Base-by-base conservation (phyloP, 2,329 filamentous ascomycete species). In the Colletotrichum sp. region DNA sequence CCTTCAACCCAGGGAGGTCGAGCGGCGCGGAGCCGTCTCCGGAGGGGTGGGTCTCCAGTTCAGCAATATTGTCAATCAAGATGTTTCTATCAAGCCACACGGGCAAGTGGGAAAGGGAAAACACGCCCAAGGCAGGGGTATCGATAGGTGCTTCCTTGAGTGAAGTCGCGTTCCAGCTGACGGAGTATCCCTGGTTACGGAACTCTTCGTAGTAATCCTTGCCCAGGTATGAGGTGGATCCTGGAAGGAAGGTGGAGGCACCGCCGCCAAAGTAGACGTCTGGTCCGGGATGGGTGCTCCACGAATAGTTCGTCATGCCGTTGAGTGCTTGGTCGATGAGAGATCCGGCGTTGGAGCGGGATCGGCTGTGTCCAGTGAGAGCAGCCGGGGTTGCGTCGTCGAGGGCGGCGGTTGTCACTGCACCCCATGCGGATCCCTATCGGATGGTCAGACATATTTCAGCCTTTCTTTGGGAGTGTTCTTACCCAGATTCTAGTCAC, bases 31-130 rank as follows among this genome's bases (percentile, higher is more conserved):
- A 87, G 39, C 90, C 88, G 76, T 89, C 89, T 63, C 95, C 95
- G 13, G 90, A 88, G 1, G 95, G 95, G 79, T 93, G 89, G 83
- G 96, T 95, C 74, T 90, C 89, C 77, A 93, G 89, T 36, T 84
- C 88, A 79, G 89, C 87, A 21, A 96, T 87, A 85, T 96, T 96
- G 16, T 92, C 87, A 9, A 87, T 91, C 88, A 95, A 96, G 79
- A 98, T 89, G 80, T 97, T 96, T 78, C 95, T 92, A 85, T 98
- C 95, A 13, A 98, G 90, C 95, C 95, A 98, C 80, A 95, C 95
- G 55, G 94, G 93, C 82, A 98, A 90, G 85, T 95, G 94, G 78
- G 90, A 91, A 72, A 90, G 89, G 80, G 92, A 93, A 87, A 97
- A 98, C 80, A 98, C 92, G 52, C 95, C 95, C 2, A 98, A 92